Evolutionary conservation across 306 rosid species (phyloP).

Genomic region (Elaeagnus macrophylla): DNA sequence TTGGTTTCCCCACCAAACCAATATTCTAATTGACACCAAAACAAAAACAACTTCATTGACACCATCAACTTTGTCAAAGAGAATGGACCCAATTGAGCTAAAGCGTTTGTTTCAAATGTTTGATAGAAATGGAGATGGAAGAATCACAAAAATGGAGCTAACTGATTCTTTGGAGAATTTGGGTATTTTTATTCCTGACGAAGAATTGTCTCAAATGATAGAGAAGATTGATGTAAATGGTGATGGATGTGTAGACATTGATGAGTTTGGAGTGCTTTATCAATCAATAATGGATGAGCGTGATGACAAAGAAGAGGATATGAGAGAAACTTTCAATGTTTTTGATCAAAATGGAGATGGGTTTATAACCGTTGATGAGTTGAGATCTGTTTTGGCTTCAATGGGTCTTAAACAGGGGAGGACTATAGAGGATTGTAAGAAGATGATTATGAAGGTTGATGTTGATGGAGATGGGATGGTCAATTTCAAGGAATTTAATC

Average conservation of each 20-base stretch:
- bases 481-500: too few relatives aligned
- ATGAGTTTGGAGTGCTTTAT: constrained; percentile 61
- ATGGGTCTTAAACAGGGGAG: constrained; percentile 80
- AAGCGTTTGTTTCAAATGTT: constrained; percentile 70
- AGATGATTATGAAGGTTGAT: constrained; percentile 76
- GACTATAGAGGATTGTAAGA: constrained; percentile 67
- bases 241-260: constrained; percentile 67
- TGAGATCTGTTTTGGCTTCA: constrained; percentile 54
- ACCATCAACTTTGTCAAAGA: background rate
- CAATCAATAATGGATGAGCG: constrained; percentile 54
- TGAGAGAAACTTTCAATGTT: constrained; percentile 76
- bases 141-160: constrained; percentile 57
- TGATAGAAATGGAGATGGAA: constrained; percentile 66
- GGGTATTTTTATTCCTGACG: constrained; percentile 57
- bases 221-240: constrained; percentile 56
- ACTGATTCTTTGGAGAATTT: constrained; percentile 61
- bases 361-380: constrained; percentile 71
- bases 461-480: too few relatives aligned
- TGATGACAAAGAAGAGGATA: constrained; percentile 71
- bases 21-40: too few relatives aligned
- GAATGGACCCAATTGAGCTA: constrained; percentile 53
- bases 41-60: background rate
- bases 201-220: constrained; percentile 51
- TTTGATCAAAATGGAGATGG: too few relatives aligned
- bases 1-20: constrained; percentile 24